Percentiles rank a stretch among this genome's conserved stretches.
These are phyloP conservation scores for Kwoniella heveanensis DNA, from an alignment of 768 basidiomycete species.

Conservation along the genomic window DNA sequence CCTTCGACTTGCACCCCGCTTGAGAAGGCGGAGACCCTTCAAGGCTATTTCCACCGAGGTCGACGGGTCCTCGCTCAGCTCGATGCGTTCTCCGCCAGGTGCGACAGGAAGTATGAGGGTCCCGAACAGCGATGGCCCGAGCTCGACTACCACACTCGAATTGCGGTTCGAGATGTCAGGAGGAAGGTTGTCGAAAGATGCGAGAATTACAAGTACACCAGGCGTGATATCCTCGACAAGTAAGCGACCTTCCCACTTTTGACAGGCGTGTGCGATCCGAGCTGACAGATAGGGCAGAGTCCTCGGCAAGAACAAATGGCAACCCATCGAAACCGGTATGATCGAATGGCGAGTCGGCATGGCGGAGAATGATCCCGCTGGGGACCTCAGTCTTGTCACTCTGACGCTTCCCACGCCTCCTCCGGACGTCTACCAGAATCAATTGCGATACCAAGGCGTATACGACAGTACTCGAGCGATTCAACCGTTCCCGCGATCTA, in stretches of 20 bases:
- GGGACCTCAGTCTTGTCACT: constrained; percentile 45
- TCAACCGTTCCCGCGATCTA: constrained; percentile 39
- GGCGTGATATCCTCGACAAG: constrained; percentile 55
- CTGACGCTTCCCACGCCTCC: constrained; percentile 49
- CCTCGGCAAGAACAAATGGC: constrained; percentile 54
- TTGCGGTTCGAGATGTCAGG: constrained; percentile 53
- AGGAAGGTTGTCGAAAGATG: constrained; percentile 54
- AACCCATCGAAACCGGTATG: constrained; percentile 51
- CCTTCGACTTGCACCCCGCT: constrained; percentile 47
- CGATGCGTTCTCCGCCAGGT: constrained; percentile 51
- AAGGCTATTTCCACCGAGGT: constrained; percentile 51
- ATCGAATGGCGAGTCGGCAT: constrained; percentile 45
- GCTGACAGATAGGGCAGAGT: constrained; percentile 29
- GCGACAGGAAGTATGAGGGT: constrained; percentile 54
- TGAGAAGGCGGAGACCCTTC: constrained; percentile 50
- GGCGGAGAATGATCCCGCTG: constrained; percentile 44
- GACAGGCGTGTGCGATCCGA: not conserved
- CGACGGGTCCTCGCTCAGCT: constrained; percentile 51
- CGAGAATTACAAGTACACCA: constrained; percentile 57
- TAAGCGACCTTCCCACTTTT: constrained; percentile 27
- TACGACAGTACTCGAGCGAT: constrained; percentile 24
- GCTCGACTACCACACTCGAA: constrained; percentile 49
- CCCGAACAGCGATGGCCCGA: constrained; percentile 51
- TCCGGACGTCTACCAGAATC: constrained; percentile 25
- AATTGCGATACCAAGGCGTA: constrained; percentile 21